These are phyloP conservation scores for Fraxinus ornus DNA, from an alignment of 305 asterid genomes.

Conservation along the genomic window DNA sequence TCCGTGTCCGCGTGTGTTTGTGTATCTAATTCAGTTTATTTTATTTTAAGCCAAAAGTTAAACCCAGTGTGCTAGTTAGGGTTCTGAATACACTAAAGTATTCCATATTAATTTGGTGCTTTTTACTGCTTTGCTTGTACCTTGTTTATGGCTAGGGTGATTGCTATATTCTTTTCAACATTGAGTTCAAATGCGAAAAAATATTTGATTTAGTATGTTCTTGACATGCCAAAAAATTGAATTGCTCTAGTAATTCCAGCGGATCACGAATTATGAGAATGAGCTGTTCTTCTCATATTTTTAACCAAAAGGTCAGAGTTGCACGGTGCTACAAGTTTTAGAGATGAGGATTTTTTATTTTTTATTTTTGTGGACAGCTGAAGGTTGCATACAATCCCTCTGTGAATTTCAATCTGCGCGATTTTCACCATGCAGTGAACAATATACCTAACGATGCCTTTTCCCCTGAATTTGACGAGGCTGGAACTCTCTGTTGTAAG, in stretches of 20 bases:
- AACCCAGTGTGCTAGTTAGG: not conserved
- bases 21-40: not conserved
- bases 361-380: constrained; percentile 48
- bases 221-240: not conserved
- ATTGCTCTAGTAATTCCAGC: not conserved
- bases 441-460: constrained; percentile 73
- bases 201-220: not conserved
- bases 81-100: not conserved
- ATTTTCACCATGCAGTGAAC: constrained; percentile 84
- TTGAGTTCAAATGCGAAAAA: not conserved
- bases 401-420: constrained; percentile 78
- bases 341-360: constrained; percentile 9
- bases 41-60: not conserved
- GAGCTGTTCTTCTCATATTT: constrained; percentile 8
- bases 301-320: constrained; percentile 15
- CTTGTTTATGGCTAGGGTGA: not conserved
- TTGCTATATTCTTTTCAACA: constrained; percentile 10
- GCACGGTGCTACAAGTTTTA: constrained; percentile 19
- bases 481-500: constrained; percentile 40
- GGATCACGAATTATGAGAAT: constrained; percentile 3
- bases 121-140: constrained; percentile 14
- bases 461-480: constrained; percentile 44
- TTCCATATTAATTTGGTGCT: not conserved
- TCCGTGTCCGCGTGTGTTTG: not conserved
- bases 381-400: constrained; percentile 83